phyloP scores from a whole-genome alignment of 2,329 filamentous ascomycete genomes.

The Dichotomopilus funicola region DNA sequence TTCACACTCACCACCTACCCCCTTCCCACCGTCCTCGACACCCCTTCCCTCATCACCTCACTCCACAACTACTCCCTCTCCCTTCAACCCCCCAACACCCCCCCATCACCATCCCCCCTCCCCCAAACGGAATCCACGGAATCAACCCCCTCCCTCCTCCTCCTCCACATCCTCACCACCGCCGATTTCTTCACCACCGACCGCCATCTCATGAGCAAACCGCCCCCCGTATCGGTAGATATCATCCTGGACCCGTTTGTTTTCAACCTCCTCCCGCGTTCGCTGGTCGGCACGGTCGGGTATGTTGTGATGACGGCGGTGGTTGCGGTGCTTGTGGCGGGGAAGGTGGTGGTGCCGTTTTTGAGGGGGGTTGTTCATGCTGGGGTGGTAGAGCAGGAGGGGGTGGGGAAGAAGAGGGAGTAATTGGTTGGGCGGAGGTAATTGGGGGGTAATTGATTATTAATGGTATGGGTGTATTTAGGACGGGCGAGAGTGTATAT shows the following conservation, averaged over 20 bases:
- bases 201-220: conserved; percentile 63
- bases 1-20: conserved; percentile 65
- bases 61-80: conserved; percentile 55
- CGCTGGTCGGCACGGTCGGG: conserved; percentile 62
- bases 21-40: conserved; percentile 54
- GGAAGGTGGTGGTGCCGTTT: conserved; percentile 27
- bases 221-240: conserved; percentile 71
- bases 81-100: conserved; percentile 24
- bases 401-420: too few relatives aligned
- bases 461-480: too few relatives aligned
- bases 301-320: conserved; percentile 62
- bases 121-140: conserved; percentile 20
- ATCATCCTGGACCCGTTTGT: conserved; percentile 81
- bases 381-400: too few relatives aligned
- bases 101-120: not conserved
- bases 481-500: too few relatives aligned
- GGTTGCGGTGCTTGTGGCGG: conserved; percentile 39
- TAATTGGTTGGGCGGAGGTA: too few relatives aligned
- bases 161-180: conserved; percentile 67
- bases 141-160: conserved; percentile 47
- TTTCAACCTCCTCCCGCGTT: conserved; percentile 70
- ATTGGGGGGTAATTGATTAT: too few relatives aligned
- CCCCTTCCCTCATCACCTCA: conserved; percentile 57
- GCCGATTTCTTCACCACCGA: conserved; percentile 83
- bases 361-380: not conserved